Evolutionary conservation across 345 rosid genomes (phyloP).

Genomic region (Boechera retrofracta): DNA sequence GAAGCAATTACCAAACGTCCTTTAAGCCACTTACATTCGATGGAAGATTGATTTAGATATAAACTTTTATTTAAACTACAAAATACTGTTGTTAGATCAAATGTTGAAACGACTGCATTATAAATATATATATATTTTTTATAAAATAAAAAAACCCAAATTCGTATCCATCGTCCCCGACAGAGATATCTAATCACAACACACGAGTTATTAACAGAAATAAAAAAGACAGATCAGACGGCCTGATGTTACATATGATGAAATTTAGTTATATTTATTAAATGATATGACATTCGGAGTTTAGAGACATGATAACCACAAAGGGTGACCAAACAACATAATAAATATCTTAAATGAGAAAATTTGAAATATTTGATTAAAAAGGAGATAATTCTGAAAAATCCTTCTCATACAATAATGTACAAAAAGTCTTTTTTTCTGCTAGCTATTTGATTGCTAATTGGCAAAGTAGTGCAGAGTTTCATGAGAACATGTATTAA

Average conservation of each 20-base stretch:
- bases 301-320: constrained; percentile 32
- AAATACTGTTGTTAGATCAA: too few relatives aligned
- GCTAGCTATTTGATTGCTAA: background rate
- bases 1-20: too few relatives aligned
- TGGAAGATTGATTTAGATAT: too few relatives aligned
- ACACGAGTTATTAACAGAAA: background rate
- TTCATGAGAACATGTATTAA: constrained; percentile 44
- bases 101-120: too few relatives aligned
- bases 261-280: background rate
- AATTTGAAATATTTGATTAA: background rate
- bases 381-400: background rate
- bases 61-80: too few relatives aligned
- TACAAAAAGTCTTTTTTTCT: background rate
- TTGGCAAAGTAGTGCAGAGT: constrained; percentile 38
- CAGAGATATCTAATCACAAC: constrained; percentile 8
- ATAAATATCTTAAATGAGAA: background rate
- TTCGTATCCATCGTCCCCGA: background rate
- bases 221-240: constrained; percentile 2
- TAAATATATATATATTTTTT: too few relatives aligned
- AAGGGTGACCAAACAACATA: constrained; percentile 25
- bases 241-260: background rate
- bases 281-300: background rate
- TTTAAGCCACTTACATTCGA: too few relatives aligned
- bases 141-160: background rate
- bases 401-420: background rate